These are phyloP conservation scores for Apiospora koreana DNA, from an alignment of 2,329 filamentous ascomycete species.

Conservation along the genomic window DNA sequence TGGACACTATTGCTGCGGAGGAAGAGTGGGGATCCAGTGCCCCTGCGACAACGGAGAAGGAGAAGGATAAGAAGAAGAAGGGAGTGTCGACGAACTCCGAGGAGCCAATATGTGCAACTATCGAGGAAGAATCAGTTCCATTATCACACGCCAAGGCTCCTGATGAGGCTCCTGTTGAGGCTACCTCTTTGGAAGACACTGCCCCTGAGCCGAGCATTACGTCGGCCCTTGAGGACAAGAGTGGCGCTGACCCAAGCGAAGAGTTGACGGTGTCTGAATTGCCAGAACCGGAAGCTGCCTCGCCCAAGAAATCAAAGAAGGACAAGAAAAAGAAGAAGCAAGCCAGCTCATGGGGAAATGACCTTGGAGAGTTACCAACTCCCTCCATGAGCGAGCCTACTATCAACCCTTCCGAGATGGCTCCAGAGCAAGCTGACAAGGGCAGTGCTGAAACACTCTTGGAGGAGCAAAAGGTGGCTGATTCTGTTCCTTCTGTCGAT, in stretches of 20 bases:
- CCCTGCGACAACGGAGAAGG: slow-evolving; percentile 26
- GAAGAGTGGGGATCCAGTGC: background rate
- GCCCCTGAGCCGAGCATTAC: background rate
- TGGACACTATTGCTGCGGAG: background rate
- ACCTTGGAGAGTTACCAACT: background rate
- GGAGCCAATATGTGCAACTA: slow-evolving; percentile 11
- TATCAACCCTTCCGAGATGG: background rate
- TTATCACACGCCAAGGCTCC: background rate
- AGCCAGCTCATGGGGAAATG: slow-evolving; percentile 17
- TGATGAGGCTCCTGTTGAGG: background rate
- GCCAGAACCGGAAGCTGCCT: background rate
- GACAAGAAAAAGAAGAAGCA: slow-evolving; percentile 39
- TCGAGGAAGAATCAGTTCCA: background rate
- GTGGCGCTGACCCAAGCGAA: background rate
- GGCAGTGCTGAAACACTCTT: background rate
- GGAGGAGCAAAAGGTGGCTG: background rate
- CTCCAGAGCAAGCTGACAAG: background rate
- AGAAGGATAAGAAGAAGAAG: slow-evolving; percentile 31
- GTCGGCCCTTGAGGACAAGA: background rate
- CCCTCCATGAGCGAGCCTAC: background rate
- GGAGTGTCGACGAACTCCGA: slow-evolving; percentile 13
- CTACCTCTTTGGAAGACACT: background rate
- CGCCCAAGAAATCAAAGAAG: slow-evolving; percentile 33
- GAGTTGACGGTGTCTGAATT: background rate
- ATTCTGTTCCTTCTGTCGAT: background rate